Evolutionary conservation across 2,329 filamentous ascomycete genomes (phyloP), one percentile per base, ranked within the genome.

Genomic region (Clonostachys rosea): DNA sequence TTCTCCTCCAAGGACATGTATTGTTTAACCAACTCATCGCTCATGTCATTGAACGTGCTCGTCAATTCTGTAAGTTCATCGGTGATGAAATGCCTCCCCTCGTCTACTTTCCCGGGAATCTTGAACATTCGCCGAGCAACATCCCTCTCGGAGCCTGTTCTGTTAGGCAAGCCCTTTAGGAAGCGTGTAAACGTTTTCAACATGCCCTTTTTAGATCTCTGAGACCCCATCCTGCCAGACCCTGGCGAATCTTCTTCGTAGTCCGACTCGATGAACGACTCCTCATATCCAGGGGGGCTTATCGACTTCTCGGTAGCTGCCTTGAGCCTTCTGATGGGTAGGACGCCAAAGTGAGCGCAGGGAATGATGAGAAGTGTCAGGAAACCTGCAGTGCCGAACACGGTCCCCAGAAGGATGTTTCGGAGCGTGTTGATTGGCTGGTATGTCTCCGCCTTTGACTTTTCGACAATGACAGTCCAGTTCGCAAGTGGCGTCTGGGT

Each of bases 1-100:
- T 92, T 86, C 48, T 92, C 84, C 62, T 96, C 91, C 1, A 96
- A 73, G 11, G 82, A 84, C 33, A 84, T 83, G 59, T 96, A 96
- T 59, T 96, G 91, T 67, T 89, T 87, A 58, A 89, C 79, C 41
- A 96, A 70, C 66, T 96, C 91, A 52, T 95, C 89, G 1, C 87
- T 89, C 91, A 96, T 96, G 57, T 91, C 87, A 60, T 96, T 96
- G 70, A 95, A 96, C 0, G 89, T 95, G 37, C 72, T 73, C 0
- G 88, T 94, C 13, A 95, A 74, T 60, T 95, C 91, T 0, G 90
- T 95, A 33, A 87, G 66, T 60, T 96, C 91, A 61, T 96, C 91
- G 2, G 87, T 87, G 45, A 96, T 74, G 36, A 84, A 74, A 58
- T 91, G 86, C 52, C 83, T 87, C 18, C 82, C 75, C 48, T 90